Percentiles rank a stretch among this genome's conserved stretches.
Conservation (phyloP, 805 yeast genomes). For the Saccharomycopsis synnaedendra region DNA sequence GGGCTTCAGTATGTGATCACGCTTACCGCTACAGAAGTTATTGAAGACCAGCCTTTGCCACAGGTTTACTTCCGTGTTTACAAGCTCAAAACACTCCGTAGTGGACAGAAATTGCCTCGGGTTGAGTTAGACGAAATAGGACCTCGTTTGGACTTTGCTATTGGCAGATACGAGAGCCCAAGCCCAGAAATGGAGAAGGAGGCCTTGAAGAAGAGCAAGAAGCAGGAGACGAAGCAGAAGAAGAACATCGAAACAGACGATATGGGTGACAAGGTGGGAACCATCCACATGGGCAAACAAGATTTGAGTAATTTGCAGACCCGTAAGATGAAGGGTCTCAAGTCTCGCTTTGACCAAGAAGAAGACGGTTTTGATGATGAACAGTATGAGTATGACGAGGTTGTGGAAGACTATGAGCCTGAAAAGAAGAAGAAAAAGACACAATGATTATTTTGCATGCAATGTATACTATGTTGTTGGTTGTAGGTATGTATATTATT, state of each 20-base stretch:
- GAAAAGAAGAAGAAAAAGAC: neutral
- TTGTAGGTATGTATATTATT: neutral
- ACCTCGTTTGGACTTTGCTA: constrained; percentile 85
- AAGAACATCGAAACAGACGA: constrained; percentile 82
- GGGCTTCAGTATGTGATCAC: constrained; percentile 89
- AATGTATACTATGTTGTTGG: neutral
- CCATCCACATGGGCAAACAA: constrained; percentile 92
- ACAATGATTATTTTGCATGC: neutral
- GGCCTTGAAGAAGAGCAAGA: constrained; percentile 71
- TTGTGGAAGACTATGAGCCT: constrained; percentile 1
- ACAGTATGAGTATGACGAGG: constrained; percentile 14
- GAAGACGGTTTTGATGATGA: constrained; percentile 31
- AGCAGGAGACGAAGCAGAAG: constrained; percentile 67
- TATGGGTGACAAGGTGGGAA: constrained; percentile 95
- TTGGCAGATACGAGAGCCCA: constrained; percentile 79
- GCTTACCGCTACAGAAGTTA: constrained; percentile 65
- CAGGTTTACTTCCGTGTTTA: constrained; percentile 84
- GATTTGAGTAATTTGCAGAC: constrained; percentile 86
- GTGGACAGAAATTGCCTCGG: constrained; percentile 85
- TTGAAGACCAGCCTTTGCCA: constrained; percentile 45
- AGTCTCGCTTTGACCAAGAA: constrained; percentile 70
- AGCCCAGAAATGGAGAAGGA: constrained; percentile 85
- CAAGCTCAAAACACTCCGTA: constrained; percentile 65
- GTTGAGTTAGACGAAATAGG: constrained; percentile 93
- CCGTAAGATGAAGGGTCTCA: constrained; percentile 97